Conservation (phyloP, 139 green algal species). For the Mychonastes homosphaera region DNA sequence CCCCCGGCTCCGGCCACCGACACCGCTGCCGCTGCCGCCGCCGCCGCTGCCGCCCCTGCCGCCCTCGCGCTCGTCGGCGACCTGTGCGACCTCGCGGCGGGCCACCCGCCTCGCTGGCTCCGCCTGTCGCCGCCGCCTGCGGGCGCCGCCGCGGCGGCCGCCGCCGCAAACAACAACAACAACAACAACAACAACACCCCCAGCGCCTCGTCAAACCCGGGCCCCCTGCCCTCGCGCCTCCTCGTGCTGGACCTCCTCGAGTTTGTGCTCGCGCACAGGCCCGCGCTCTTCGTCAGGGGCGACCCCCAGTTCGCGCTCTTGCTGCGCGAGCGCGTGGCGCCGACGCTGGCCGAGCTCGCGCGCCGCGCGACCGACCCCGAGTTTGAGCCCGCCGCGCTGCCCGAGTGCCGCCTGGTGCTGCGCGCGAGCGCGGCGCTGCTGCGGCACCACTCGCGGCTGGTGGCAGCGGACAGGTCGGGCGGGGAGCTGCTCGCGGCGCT, state of each 20-base stretch:
- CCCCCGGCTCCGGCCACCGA: background rate
- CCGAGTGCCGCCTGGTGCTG: constrained; percentile 39
- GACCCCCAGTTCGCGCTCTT: no score
- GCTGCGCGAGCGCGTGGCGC: no score
- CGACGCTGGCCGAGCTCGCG: no score
- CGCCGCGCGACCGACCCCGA: no score
- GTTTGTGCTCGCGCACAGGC: constrained; percentile 55
- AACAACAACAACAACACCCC: no score
- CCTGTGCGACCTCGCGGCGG: constrained; percentile 3
- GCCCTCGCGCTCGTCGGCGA: background rate
- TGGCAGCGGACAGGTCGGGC: no score
- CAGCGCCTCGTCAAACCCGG: no score
- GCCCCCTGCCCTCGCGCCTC: constrained; percentile 35
- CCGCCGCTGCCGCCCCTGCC: background rate
- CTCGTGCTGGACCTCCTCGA: constrained; percentile 73
- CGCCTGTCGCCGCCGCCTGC: background rate
- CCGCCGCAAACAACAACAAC: no score
- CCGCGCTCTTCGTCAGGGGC: constrained; percentile 41
- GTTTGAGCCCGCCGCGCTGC: constrained; percentile 22
- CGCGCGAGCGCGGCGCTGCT: constrained; percentile 39
- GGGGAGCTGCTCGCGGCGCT: constrained; percentile 28
- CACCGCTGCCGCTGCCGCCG: background rate
- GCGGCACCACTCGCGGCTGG: constrained; percentile 24
- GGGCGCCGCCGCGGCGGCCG: constrained; percentile 31
- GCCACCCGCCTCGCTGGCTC: constrained; percentile 7